Conservation (phyloP, 768 basidiomycete genomes). For the Trametes elegans region DNA sequence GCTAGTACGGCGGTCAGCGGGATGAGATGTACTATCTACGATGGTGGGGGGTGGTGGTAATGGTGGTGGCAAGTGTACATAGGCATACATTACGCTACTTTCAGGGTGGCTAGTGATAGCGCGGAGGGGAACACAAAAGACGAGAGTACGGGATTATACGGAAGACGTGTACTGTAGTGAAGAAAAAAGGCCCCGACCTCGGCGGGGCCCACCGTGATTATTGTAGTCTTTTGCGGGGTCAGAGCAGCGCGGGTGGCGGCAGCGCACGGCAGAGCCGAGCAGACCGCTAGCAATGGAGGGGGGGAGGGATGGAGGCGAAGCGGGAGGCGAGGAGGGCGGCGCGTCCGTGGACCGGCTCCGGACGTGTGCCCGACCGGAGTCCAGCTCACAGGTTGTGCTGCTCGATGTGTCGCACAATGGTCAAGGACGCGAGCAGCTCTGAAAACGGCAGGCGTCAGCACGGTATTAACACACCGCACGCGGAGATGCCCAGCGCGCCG, state of each 20-base stretch:
- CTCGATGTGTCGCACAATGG: constrained; percentile 64
- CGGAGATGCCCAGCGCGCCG: not conserved
- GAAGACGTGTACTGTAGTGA: not conserved
- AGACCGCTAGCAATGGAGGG: not conserved
- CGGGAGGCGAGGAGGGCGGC: not conserved
- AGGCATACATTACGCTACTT: constrained; percentile 11
- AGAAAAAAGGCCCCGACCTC: constrained; percentile 2
- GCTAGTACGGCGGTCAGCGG: not conserved
- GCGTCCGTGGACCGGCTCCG: not conserved
- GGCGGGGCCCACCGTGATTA: constrained; percentile 8
- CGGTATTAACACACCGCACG: not conserved
- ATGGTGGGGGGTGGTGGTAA: not conserved
- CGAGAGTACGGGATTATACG: constrained; percentile 11
- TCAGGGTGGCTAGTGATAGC: not conserved
- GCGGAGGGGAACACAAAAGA: too few relatives aligned
- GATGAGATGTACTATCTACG: not conserved
- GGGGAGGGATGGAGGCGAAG: not conserved
- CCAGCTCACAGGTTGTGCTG: constrained; percentile 39
- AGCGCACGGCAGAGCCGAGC: too few relatives aligned
- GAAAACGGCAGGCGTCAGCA: constrained; percentile 10
- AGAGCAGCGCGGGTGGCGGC: too few relatives aligned
- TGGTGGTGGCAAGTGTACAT: constrained; percentile 14
- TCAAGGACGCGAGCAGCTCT: constrained; percentile 61
- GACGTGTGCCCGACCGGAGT: constrained; percentile 10
- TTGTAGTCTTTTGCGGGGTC: too few relatives aligned